These are phyloP conservation scores for Blastobotrys elegans DNA, from an alignment of 1,139 yeast species.

Conservation along the genomic window DNA sequence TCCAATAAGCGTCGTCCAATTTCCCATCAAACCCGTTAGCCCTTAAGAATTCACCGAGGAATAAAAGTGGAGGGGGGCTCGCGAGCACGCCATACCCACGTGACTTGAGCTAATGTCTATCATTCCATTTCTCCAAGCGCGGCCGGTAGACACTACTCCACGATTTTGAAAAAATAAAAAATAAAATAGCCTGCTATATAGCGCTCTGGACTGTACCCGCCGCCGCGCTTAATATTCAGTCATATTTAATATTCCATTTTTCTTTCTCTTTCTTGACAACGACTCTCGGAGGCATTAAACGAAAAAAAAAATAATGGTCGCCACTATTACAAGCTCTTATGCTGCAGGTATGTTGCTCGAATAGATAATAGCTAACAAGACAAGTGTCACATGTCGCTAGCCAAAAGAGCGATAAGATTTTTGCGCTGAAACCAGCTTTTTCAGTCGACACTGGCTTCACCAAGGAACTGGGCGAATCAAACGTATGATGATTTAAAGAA, in stretches of 20 bases:
- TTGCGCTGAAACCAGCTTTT: conserved; percentile 46
- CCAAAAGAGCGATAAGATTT: conserved; percentile 36
- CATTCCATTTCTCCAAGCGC: too few species aligned
- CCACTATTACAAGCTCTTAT: conserved; percentile 4
- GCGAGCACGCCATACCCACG: conserved; percentile 11
- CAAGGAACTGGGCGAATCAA: conserved; percentile 22
- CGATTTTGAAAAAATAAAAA: background rate
- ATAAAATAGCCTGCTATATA: background rate
- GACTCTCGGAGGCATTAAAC: background rate
- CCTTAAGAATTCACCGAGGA: too few species aligned
- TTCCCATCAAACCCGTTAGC: background rate
- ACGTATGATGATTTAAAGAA: conserved; percentile 7
- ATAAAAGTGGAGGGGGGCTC: too few species aligned
- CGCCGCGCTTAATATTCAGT: background rate
- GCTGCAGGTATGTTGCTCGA: conserved; percentile 7
- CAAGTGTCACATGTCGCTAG: conserved; percentile 29
- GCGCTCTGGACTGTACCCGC: background rate
- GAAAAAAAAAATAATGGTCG: conserved; percentile 1
- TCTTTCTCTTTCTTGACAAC: background rate
- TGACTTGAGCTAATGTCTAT: conserved; percentile 7
- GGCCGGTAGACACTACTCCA: too few species aligned
- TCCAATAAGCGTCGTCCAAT: background rate
- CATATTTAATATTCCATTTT: background rate
- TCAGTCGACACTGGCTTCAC: conserved; percentile 39
- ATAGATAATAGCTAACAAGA: background rate